These are phyloP conservation scores for Erigeron philadelphicus DNA, from an alignment of 140 eudicot genomes.

Conservation along the genomic window DNA sequence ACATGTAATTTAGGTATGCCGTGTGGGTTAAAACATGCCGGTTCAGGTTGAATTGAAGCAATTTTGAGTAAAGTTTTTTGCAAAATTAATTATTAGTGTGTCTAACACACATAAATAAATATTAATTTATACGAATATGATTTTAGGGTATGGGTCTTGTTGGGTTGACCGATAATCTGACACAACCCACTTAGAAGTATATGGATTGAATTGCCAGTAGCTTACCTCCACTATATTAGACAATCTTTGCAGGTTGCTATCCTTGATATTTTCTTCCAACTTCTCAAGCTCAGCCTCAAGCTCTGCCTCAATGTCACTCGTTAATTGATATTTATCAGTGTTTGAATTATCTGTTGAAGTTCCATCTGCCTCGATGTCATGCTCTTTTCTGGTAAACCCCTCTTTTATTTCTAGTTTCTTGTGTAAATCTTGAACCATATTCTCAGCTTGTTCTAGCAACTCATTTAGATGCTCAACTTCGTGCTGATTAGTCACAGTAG, in stretches of 20 bases:
- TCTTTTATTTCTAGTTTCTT: slow-evolving; percentile 66
- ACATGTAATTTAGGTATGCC: not conserved
- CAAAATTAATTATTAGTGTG: not conserved
- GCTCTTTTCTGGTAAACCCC: slow-evolving; percentile 42
- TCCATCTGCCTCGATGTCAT: slow-evolving; percentile 23
- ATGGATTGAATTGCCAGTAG: not conserved
- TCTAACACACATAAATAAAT: not conserved
- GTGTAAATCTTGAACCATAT: slow-evolving; percentile 62
- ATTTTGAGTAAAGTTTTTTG: not conserved
- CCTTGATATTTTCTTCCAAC: slow-evolving; percentile 53
- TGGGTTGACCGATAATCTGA: not conserved
- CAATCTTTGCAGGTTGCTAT: slow-evolving; percentile 28
- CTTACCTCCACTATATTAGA: slow-evolving; percentile 52
- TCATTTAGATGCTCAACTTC: slow-evolving; percentile 50
- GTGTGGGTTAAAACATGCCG: not conserved
- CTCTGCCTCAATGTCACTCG: slow-evolving; percentile 70
- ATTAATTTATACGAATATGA: no score
- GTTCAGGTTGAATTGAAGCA: not conserved
- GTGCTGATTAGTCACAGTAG: slow-evolving; percentile 29
- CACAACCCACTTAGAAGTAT: not conserved
- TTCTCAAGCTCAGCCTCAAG: slow-evolving; percentile 83
- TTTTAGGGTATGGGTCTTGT: no score
- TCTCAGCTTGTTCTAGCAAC: slow-evolving; percentile 52
- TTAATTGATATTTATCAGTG: slow-evolving; percentile 33
- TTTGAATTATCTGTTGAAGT: slow-evolving; percentile 15